phyloP scores from a whole-genome alignment of 2,329 filamentous ascomycete genomes.

The Aspergillus nomiae region DNA sequence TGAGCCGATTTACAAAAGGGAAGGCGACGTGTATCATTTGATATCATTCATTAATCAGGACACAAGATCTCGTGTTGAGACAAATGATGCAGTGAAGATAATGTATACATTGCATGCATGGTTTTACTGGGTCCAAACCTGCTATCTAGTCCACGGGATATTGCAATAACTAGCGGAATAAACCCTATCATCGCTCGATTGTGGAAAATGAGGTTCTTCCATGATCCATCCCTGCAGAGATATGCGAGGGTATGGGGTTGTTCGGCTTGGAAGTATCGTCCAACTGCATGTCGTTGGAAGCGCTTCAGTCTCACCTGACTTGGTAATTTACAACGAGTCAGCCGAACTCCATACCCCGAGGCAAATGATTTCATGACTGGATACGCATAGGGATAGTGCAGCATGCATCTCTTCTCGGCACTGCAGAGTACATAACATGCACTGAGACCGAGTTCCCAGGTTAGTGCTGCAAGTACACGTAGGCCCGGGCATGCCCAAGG shows the following conservation, averaged over 20 bases:
- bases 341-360: neutral
- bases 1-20: neutral
- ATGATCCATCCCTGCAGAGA: neutral
- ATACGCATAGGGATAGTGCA: neutral
- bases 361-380: neutral
- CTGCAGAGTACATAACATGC: neutral
- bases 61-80: too few relatives aligned
- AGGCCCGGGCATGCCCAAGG: neutral
- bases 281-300: neutral
- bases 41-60: neutral
- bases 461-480: neutral
- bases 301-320: neutral
- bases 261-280: neutral
- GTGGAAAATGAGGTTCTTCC: neutral
- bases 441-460: neutral
- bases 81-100: neutral
- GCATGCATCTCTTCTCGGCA: neutral
- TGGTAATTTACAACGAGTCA: neutral
- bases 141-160: neutral
- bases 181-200: neutral
- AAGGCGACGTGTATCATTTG: neutral
- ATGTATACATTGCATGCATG: neutral
- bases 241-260: neutral
- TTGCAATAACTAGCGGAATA: neutral
- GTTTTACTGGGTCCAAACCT: neutral